Conservation (phyloP, 106 monocot species). For the Hemerocallis citrina region DNA sequence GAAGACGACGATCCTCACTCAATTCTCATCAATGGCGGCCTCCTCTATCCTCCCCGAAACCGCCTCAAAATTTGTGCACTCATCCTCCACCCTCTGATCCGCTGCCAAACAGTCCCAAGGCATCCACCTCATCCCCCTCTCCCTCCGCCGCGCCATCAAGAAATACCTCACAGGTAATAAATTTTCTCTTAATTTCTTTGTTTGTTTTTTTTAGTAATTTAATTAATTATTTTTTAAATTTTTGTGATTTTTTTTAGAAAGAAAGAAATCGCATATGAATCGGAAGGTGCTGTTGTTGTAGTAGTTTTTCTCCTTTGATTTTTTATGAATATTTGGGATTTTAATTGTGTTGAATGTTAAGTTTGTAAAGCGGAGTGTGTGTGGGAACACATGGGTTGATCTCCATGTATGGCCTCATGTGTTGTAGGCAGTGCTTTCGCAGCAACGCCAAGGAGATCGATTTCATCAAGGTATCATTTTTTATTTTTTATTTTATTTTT, state of each 20-base stretch:
- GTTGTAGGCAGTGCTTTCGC: slow-evolving; percentile 9
- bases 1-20: too few relatives aligned
- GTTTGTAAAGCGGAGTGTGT: too few relatives aligned
- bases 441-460: slow-evolving; percentile 14
- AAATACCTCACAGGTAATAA: slow-evolving; percentile 90
- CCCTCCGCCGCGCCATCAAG: slow-evolving; percentile 90
- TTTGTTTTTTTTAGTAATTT: too few relatives aligned
- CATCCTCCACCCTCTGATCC: slow-evolving; percentile 56
- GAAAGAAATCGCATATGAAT: too few relatives aligned
- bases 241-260: too few relatives aligned
- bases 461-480: slow-evolving; percentile 6
- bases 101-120: slow-evolving; percentile 87
- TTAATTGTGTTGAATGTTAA: too few relatives aligned
- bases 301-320: too few relatives aligned
- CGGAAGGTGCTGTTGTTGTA: too few relatives aligned
- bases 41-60: slow-evolving; percentile 9
- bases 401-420: slow-evolving; percentile 10
- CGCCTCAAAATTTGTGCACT: slow-evolving; percentile 15
- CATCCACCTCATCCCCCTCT: slow-evolving; percentile 72
- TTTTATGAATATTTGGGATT: too few relatives aligned
- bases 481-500: not conserved
- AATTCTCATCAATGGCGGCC: slow-evolving; percentile 13
- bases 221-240: too few relatives aligned
- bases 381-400: slow-evolving; percentile 9
- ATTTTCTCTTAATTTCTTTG: too few relatives aligned